phyloP scores from a whole-genome alignment of 306 rosid genomes.

The Glycyrrhiza uralensis region DNA sequence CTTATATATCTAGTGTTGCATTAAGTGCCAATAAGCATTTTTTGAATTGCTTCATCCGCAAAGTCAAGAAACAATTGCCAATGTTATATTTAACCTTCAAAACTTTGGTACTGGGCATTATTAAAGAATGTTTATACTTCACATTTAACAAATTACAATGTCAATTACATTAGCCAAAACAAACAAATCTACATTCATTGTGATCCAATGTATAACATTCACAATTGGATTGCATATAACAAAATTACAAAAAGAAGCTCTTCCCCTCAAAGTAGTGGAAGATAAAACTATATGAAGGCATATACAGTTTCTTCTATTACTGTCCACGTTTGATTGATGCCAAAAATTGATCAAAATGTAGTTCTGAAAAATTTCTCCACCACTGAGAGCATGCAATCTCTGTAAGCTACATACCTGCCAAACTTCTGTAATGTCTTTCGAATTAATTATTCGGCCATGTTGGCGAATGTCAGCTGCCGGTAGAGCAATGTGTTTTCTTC shows the following conservation, averaged over 20 bases:
- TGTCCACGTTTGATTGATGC: background rate
- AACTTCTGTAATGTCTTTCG: background rate
- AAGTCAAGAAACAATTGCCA: no score
- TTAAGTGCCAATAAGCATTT: background rate
- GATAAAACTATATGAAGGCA: constrained; percentile 18
- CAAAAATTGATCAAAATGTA: background rate
- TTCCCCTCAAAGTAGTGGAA: background rate
- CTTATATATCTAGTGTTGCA: background rate
- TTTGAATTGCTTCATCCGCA: background rate
- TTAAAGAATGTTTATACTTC: background rate
- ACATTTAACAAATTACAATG: background rate
- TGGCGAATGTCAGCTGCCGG: constrained; percentile 50
- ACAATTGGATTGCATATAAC: background rate
- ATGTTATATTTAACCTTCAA: background rate
- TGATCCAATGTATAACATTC: background rate
- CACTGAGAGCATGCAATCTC: background rate
- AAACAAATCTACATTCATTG: constrained; percentile 2
- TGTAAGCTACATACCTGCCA: background rate
- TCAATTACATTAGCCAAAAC: constrained; percentile 6
- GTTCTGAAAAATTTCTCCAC: background rate
- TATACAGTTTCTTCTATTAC: background rate
- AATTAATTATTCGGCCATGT: constrained; percentile 28
- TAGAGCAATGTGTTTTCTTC: constrained; percentile 59
- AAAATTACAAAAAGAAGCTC: background rate
- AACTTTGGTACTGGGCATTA: background rate